Conservation (phyloP, 805 yeast genomes). For the Yarrowia sp. region DNA sequence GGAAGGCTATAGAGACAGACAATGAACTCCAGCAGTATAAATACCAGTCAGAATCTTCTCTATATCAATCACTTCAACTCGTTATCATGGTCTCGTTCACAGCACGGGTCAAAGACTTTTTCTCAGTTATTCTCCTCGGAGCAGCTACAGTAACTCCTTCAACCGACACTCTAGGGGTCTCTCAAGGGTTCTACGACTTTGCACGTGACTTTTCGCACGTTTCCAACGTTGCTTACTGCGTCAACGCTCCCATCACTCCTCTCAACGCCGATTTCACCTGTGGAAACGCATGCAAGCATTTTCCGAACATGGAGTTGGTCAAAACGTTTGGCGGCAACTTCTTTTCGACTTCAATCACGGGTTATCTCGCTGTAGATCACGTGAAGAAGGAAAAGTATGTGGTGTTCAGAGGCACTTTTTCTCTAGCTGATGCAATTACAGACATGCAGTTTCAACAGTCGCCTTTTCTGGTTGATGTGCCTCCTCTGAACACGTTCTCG, state of each 20-base stretch:
- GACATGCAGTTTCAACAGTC: constrained; percentile 4
- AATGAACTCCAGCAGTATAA: not conserved
- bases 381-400: constrained; percentile 14
- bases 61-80: too few species aligned
- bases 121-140: not conserved
- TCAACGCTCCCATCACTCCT: not conserved
- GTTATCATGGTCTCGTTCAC: not conserved
- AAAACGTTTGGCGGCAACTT: constrained; percentile 4
- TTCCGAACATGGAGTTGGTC: not conserved
- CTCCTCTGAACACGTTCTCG: not conserved
- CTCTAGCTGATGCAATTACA: not conserved
- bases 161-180: not conserved
- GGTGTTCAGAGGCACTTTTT: constrained; percentile 5
- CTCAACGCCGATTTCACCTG: not conserved
- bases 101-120: not conserved
- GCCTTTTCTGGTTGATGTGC: not conserved
- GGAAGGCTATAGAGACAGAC: not conserved
- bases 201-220: constrained; percentile 8
- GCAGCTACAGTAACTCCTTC: not conserved
- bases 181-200: not conserved
- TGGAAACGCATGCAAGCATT: not conserved
- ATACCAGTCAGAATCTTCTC: not conserved
- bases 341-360: not conserved
- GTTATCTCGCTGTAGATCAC: constrained; percentile 2
- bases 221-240: constrained; percentile 14